Conservation (phyloP, 192 early-diverging fungal genomes). For the Mortierella antarctica region DNA sequence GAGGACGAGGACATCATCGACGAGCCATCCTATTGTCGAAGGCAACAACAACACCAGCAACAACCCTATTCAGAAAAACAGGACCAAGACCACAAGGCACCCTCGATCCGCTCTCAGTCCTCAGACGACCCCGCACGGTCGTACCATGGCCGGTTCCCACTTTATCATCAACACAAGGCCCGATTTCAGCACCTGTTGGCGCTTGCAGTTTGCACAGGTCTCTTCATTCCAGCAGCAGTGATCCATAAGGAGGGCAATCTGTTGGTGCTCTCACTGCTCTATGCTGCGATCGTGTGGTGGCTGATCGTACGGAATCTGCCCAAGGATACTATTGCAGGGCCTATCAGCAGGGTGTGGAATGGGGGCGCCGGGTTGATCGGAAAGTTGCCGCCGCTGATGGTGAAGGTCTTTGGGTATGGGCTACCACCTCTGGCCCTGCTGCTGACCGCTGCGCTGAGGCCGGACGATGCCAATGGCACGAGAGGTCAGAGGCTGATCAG, state of each 20-base stretch:
- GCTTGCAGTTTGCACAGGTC: constrained; percentile 36
- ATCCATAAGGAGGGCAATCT: constrained; percentile 43
- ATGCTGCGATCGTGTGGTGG: constrained; percentile 43
- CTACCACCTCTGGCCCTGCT: constrained; percentile 54
- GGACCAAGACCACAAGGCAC: too few species aligned
- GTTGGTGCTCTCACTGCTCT: constrained; percentile 39
- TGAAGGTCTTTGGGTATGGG: constrained; percentile 37
- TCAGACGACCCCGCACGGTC: neutral
- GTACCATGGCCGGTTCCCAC: constrained; percentile 38
- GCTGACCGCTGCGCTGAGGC: constrained; percentile 66
- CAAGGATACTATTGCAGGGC: constrained; percentile 11
- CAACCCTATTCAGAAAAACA: neutral
- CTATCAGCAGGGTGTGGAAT: constrained; percentile 23
- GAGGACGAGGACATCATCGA: too few species aligned
- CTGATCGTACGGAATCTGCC: constrained; percentile 23
- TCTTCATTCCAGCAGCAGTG: constrained; percentile 44
- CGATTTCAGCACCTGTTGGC: constrained; percentile 15
- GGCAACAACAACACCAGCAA: neutral
- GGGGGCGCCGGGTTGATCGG: constrained; percentile 15
- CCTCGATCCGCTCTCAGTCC: too few species aligned
- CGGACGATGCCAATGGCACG: constrained; percentile 61
- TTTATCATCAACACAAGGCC: constrained; percentile 24
- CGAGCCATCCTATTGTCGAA: neutral
- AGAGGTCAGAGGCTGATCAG: constrained; percentile 80
- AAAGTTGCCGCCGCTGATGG: constrained; percentile 12